Conservation (phyloP, 148 eudicot species). For the Oxyria digyna region DNA sequence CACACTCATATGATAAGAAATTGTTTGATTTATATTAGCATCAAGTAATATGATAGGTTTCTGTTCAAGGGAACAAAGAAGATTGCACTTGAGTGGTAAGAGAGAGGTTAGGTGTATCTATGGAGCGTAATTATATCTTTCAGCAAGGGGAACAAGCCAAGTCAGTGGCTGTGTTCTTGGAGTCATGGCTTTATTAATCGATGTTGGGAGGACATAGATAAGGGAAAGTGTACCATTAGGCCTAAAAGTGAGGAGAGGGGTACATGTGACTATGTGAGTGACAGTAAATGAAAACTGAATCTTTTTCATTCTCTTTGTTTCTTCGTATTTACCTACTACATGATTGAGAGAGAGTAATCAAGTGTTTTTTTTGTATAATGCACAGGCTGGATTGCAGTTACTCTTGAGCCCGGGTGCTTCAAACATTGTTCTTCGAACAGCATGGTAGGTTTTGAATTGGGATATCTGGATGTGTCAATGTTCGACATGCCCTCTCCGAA, state of each 20-base stretch:
- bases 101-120: not conserved
- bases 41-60: not conserved
- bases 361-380: not conserved
- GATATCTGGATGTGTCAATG: not conserved
- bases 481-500: not conserved
- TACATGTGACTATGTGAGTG: not conserved
- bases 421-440: constrained; percentile 69
- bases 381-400: constrained; percentile 76
- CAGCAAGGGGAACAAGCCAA: not conserved
- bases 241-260: not conserved
- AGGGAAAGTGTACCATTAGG: not conserved
- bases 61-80: not conserved
- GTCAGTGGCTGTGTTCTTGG: not conserved
- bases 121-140: not conserved
- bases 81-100: not conserved
- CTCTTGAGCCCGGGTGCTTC: constrained; percentile 72
- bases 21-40: not conserved
- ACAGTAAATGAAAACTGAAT: not conserved
- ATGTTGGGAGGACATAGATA: not conserved
- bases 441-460: constrained; percentile 40
- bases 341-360: not conserved
- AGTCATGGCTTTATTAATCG: not conserved
- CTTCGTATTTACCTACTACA: not conserved
- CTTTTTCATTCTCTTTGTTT: not conserved
- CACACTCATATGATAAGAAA: not conserved